phyloP scores from a whole-genome alignment of 768 basidiomycete genomes.

The Panellus pusillus region DNA sequence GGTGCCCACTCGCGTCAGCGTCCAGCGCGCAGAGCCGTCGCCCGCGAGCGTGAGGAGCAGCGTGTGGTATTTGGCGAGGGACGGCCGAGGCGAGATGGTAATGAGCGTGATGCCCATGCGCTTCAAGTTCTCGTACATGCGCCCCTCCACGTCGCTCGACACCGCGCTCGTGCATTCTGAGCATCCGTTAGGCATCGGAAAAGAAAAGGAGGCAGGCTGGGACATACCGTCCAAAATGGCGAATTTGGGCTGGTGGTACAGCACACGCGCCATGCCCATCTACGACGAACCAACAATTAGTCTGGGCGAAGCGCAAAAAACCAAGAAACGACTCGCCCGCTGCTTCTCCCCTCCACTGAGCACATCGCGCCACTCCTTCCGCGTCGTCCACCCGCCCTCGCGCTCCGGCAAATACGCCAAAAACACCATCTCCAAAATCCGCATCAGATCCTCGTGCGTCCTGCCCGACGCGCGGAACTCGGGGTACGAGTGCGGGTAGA shows the following conservation, averaged over 20 bases:
- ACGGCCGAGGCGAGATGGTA: conserved; percentile 52
- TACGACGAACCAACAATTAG: conserved; percentile 32
- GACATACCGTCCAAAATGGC: conserved; percentile 81
- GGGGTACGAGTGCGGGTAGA: conserved; percentile 86
- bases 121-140: conserved; percentile 94
- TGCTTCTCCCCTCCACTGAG: conserved; percentile 97
- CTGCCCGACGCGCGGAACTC: conserved; percentile 62
- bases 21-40: conserved; percentile 71
- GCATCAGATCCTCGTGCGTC: conserved; percentile 68
- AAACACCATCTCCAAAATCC: conserved; percentile 79
- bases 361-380: conserved; percentile 97
- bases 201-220: background rate
- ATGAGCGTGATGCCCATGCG: conserved; percentile 87
- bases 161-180: conserved; percentile 94
- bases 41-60: conserved; percentile 80
- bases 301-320: too few relatives aligned
- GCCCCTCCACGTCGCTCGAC: conserved; percentile 92
- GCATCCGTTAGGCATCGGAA: background rate
- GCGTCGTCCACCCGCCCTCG: conserved; percentile 86
- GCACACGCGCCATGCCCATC: conserved; percentile 93
- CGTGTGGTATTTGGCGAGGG: conserved; percentile 86
- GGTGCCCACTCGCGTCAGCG: conserved; percentile 67
- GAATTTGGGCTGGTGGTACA: conserved; percentile 83
- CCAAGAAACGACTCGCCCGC: conserved; percentile 48
- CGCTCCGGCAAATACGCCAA: conserved; percentile 81